Percentiles rank a stretch among this genome's conserved stretches.
Evolutionary conservation across 1,284 basidiomycete genomes (phyloP).

Genomic region (Schizopora paradoxa): DNA sequence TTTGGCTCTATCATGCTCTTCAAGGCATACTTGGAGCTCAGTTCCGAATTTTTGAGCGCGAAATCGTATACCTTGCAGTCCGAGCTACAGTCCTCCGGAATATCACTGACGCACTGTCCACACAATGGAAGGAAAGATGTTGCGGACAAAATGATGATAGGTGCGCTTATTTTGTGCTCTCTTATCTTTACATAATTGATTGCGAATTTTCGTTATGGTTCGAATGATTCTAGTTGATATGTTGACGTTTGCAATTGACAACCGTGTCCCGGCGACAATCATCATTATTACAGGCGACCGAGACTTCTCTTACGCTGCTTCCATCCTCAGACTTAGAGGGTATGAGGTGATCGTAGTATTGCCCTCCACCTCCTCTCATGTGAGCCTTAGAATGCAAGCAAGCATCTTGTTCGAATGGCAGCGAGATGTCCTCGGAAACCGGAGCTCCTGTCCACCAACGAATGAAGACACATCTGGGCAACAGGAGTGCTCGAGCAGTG

Average conservation of each 20-base stretch:
- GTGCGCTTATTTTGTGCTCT: conserved; percentile 1
- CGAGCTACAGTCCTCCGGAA: conserved; percentile 36
- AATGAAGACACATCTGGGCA: too few relatives aligned
- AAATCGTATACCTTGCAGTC: conserved; percentile 25
- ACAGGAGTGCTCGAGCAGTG: too few relatives aligned
- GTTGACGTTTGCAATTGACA: conserved; percentile 53
- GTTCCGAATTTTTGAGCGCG: conserved; percentile 16
- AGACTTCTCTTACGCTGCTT: conserved; percentile 54
- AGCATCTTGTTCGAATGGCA: conserved; percentile 12
- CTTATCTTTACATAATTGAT: neutral
- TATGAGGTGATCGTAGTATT: conserved; percentile 45
- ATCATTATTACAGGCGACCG: conserved; percentile 53
- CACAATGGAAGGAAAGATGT: conserved; percentile 38
- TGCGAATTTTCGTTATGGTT: neutral
- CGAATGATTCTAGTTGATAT: conserved; percentile 58
- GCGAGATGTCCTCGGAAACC: conserved; percentile 7
- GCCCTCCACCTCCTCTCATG: conserved; percentile 31
- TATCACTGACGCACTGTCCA: conserved; percentile 40
- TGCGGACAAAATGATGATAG: conserved; percentile 37
- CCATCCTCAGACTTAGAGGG: conserved; percentile 44
- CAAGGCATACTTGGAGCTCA: conserved; percentile 24
- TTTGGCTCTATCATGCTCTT: conserved; percentile 18
- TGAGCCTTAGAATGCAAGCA: conserved; percentile 11
- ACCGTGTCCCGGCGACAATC: conserved; percentile 44
- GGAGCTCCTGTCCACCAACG: too few relatives aligned